Base-by-base conservation (phyloP, 257 asterid species). In the Penstemon eatonii region DNA sequence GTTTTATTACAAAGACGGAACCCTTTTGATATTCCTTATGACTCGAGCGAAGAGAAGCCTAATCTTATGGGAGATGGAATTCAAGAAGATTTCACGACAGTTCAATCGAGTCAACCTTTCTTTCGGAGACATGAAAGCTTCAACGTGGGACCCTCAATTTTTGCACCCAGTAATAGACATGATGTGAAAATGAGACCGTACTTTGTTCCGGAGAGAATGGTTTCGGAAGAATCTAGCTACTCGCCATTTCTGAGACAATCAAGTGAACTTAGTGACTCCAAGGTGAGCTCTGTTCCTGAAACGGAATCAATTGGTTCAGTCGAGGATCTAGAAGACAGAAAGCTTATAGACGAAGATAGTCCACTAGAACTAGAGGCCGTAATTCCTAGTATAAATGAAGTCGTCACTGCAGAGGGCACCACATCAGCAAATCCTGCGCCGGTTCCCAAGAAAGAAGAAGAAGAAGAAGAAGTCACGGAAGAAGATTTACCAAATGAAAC, bases 11-110 rank as follows among this genome's bases (percentile, higher is more conserved):
- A 79, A 3, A 83, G 93, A 79, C 69, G 79, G 66, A 92, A 89
- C 80, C 98, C 98, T 65, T 89, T 92, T 59, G 96, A 92, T 67
- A 81, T 89, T 59, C 96, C 96, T 58, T 92, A 89, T 63, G 96
- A 86, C 79, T 83, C 91, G 0, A 81, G 73, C 70, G 98, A 89
- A 79, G 96, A 87, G 81, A 92, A 92, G 78, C 96, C 95, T 41
- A 78, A 89, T 72, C 96, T 89, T 44, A 68, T 71, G 86, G 92
- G 83, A 66, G 96, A 85, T 56, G 82, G 77, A 72, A 83, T 87
- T 65, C 84, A 85, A 41, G 91, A 89, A 72, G 92, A 89, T 73
- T 84, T 89, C 46, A 37, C 62, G 41, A 50, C 80, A 36, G 54
- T 66, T 52, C 90, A 78, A 70, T 63, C 86, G 47, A 89, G 84